Evolutionary conservation across 2,329 filamentous ascomycete genomes (phyloP).

Genomic region (Xylaria sp.): DNA sequence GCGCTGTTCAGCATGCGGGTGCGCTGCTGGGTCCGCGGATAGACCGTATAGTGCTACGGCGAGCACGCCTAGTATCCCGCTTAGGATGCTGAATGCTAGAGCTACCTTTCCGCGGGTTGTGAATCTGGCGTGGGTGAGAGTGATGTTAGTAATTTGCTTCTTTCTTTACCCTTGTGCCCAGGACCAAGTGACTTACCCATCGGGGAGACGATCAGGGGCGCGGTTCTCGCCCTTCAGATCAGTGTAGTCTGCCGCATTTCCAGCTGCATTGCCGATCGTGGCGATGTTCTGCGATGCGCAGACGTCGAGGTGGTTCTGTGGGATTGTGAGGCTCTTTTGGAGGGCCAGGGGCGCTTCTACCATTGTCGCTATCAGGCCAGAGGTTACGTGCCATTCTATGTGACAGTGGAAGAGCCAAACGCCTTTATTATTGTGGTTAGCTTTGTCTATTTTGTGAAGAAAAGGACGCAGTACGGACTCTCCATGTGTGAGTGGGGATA

Average conservation of each 20-base stretch:
- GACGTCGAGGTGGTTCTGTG: constrained; percentile 65
- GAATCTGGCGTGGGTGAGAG: constrained; percentile 58
- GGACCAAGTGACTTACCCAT: constrained; percentile 59
- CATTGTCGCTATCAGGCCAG: constrained; percentile 73
- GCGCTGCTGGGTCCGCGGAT: constrained; percentile 44
- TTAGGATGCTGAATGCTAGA: constrained; percentile 76
- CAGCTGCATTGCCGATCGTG: constrained; percentile 77
- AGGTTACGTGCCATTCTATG: constrained; percentile 79
- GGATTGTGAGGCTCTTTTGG: constrained; percentile 70
- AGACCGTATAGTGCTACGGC: constrained; percentile 76
- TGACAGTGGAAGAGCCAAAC: constrained; percentile 84
- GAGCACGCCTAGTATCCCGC: constrained; percentile 74
- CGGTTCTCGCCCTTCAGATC: constrained; percentile 72
- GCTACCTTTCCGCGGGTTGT: constrained; percentile 78
- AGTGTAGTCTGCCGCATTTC: constrained; percentile 71
- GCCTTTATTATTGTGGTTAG: constrained; percentile 47
- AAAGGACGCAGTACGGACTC: background rate
- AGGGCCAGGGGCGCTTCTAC: constrained; percentile 71
- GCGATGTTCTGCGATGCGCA: constrained; percentile 66
- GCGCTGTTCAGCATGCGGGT: constrained; percentile 25
- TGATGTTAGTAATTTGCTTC: background rate
- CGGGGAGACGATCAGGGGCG: constrained; percentile 67
- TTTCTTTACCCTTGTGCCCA: background rate
- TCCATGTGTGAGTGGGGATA: background rate
- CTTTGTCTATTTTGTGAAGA: background rate